A percentile compares a stretch with the other conserved stretches of the same genome.
These are phyloP conservation scores for Toxoplasma gondii DNA, from an alignment of 169 alveolate species.

Conservation along the genomic window DNA sequence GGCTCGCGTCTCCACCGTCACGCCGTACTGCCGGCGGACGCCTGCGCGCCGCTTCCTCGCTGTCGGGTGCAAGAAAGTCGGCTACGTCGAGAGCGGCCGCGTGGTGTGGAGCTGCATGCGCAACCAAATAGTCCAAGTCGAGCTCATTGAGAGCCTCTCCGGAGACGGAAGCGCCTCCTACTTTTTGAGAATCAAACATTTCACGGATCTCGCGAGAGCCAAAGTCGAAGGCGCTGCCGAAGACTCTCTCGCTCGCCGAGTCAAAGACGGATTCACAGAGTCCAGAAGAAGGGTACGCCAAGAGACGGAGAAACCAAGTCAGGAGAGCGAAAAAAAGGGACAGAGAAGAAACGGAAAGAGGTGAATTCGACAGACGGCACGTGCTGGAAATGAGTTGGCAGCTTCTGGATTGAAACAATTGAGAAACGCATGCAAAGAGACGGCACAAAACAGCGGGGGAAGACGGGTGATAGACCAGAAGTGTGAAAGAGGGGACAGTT, in stretches of 20 bases:
- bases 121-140: slow-evolving; percentile 18
- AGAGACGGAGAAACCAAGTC: background rate
- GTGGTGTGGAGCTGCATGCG: slow-evolving; percentile 52
- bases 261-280: slow-evolving; percentile 2
- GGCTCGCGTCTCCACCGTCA: background rate
- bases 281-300: background rate
- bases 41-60: slow-evolving; percentile 21
- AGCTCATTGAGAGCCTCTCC: slow-evolving; percentile 20
- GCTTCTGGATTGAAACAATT: background rate
- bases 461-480: no score
- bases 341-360: no score
- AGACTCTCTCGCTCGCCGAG: background rate
- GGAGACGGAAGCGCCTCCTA: background rate
- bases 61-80: slow-evolving; percentile 26
- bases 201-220: background rate
- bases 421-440: background rate
- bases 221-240: background rate
- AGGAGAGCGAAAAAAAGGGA: background rate
- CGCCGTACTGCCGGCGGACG: background rate
- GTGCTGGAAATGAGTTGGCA: no score
- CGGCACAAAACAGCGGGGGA: no score
- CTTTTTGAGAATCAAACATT: slow-evolving; percentile 38
- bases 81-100: slow-evolving; percentile 43
- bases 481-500: no score
- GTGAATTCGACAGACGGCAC: no score